Conservation (phyloP, 2,329 filamentous ascomycete species). For the Chaetomium strumarium region DNA sequence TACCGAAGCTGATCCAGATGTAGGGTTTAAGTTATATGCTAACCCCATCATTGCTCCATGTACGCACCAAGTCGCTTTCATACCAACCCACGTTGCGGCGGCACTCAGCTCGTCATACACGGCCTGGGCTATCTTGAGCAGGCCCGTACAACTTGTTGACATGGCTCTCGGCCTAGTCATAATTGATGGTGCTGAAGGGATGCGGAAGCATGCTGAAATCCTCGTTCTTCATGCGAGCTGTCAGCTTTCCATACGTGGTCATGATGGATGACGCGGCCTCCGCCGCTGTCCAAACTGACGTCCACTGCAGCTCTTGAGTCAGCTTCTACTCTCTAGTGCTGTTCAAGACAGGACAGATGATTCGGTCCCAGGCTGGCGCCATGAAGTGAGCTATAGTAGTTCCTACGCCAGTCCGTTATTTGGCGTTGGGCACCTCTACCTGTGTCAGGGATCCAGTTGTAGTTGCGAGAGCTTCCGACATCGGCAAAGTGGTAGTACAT, state of each 20-base stretch:
- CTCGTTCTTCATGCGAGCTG: constrained; percentile 33
- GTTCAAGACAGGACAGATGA: constrained; percentile 25
- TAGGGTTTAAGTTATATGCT: too few relatives aligned
- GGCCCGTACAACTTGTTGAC: constrained; percentile 46
- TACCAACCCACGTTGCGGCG: too few relatives aligned
- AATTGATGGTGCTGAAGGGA: constrained; percentile 49
- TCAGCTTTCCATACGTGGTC: constrained; percentile 39
- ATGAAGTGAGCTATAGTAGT: constrained; percentile 48
- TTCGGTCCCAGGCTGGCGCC: constrained; percentile 49
- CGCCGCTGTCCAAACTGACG: constrained; percentile 45
- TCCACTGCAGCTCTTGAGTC: constrained; percentile 41
- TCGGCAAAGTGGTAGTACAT: constrained; percentile 53
- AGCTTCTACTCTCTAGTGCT: constrained; percentile 39
- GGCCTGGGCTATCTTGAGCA: constrained; percentile 39
- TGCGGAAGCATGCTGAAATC: constrained; percentile 29
- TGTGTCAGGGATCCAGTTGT: constrained; percentile 60
- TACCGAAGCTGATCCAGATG: too few relatives aligned
- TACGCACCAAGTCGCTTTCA: too few relatives aligned
- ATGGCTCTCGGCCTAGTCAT: constrained; percentile 51
- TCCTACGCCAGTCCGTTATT: constrained; percentile 29
- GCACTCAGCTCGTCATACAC: constrained; percentile 39
- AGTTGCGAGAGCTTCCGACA: constrained; percentile 53
- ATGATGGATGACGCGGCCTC: constrained; percentile 42
- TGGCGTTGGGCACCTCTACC: too few relatives aligned
- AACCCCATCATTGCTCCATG: too few relatives aligned